Evolutionary conservation across 2,329 filamentous ascomycete genomes (phyloP), one percentile per base, ranked within the genome.

Genomic region (Xylaria sp.): DNA sequence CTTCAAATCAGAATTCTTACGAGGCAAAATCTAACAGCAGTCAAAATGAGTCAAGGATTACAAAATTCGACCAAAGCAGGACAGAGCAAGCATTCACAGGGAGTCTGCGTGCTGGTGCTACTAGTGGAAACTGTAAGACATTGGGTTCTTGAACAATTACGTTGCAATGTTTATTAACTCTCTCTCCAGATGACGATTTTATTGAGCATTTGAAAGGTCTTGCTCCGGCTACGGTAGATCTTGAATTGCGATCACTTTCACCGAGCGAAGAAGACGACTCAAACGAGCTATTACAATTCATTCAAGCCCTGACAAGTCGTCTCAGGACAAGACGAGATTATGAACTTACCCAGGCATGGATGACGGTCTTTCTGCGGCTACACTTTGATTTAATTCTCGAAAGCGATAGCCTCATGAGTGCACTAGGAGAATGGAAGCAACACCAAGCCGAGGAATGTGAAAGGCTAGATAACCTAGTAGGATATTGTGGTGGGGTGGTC

Each of bases 271-370:
- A 81, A 65, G 77, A 84, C 73, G 76, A 85, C 69, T 81, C 88
- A 70, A 89, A 91, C 66, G 96, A 98, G 80, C 83, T 97, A 21
- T 83, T 91, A 0, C 85, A 90, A 62, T 99, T 99, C 77, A 90
- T 98, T 60, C 81, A 84, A n/a, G 94, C 94, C 1, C 81, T 99
- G 65, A 97, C 93, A 0, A 85, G 83, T 63, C 86, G 92, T 13
- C 83, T 98, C 61, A 81, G 84, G 51, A 84, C 88, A 60, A 89
- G 91, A 71, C 88, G 88, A 57, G 96, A 98, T 79, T 99, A 97
- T 80, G 96, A 99, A 81, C 86, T 99, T 47, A 92, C 93, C 18
- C 94, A 98, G 80, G 93, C 94, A 0, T 99, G 96, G 95, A 98
- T 99, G 94, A 91, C 92, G 1, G 95, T 98, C 0, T 97, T 98